These are phyloP conservation scores for Leccinum broughii DNA, from an alignment of 768 basidiomycete genomes.

Conservation along the genomic window DNA sequence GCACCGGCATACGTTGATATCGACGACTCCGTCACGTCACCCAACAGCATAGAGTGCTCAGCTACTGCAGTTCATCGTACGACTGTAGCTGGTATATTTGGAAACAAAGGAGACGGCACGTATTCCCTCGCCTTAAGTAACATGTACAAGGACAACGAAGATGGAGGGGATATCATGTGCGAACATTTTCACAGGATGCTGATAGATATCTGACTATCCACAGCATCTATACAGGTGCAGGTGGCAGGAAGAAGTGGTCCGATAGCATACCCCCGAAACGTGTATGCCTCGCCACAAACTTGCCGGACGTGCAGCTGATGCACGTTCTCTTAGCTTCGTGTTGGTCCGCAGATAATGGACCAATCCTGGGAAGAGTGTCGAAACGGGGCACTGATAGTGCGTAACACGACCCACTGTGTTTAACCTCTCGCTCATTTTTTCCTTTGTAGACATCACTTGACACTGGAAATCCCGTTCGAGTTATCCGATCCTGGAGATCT, in stretches of 20 bases:
- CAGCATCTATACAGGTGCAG: conserved; percentile 32
- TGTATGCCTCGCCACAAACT: conserved; percentile 16
- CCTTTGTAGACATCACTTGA: conserved; percentile 21
- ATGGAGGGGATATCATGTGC: conserved; percentile 29
- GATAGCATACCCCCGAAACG: conserved; percentile 18
- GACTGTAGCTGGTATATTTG: conserved; percentile 19
- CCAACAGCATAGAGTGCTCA: conserved; percentile 11
- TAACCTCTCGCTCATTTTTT: neutral
- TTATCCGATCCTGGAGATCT: conserved; percentile 25
- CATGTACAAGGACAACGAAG: conserved; percentile 26
- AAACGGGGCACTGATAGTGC: conserved; percentile 25
- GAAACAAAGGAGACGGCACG: conserved; percentile 9
- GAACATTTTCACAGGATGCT: neutral
- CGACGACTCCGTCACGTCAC: neutral
- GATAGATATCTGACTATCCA: neutral
- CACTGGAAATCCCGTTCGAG: conserved; percentile 24
- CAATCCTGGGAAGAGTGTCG: conserved; percentile 20
- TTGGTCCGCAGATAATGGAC: conserved; percentile 25
- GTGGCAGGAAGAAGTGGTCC: conserved; percentile 18
- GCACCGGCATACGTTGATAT: neutral
- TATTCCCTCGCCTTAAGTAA: conserved; percentile 24
- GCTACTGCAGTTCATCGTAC: conserved; percentile 22
- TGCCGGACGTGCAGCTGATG: neutral
- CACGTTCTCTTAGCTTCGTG: conserved; percentile 8
- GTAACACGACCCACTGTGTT: neutral